phyloP scores from a whole-genome alignment of 192 early-diverging fungal species.

The Coemansia sp. region DNA sequence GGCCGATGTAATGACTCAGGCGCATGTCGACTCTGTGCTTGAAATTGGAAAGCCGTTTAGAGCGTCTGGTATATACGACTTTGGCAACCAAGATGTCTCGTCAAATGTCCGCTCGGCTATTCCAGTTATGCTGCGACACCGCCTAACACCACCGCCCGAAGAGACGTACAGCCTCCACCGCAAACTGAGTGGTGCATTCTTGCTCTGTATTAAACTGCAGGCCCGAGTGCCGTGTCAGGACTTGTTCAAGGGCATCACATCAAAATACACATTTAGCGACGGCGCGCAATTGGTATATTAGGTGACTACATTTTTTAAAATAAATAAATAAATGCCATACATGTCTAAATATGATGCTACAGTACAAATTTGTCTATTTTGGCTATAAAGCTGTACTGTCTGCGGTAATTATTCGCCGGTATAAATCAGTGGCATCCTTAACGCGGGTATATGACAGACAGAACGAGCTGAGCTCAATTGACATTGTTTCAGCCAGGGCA shows the following conservation, averaged over 20 bases:
- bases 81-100: slow-evolving; percentile 82
- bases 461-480: slow-evolving; percentile 43
- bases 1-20: slow-evolving; percentile 79
- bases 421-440: slow-evolving; percentile 45
- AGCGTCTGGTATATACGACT: slow-evolving; percentile 65
- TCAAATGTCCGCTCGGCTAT: slow-evolving; percentile 80
- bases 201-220: slow-evolving; percentile 83
- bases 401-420: slow-evolving; percentile 17
- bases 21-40: slow-evolving; percentile 87
- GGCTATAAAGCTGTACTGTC: background rate
- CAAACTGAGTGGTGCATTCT: slow-evolving; percentile 89
- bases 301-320: background rate
- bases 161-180: slow-evolving; percentile 95
- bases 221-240: slow-evolving; percentile 56
- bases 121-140: slow-evolving; percentile 90
- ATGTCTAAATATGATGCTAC: background rate
- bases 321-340: no score
- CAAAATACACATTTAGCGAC: slow-evolving; percentile 42
- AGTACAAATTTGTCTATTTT: background rate
- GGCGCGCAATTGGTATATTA: slow-evolving; percentile 22
- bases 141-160: slow-evolving; percentile 96
- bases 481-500: slow-evolving; percentile 26
- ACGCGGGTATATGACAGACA: slow-evolving; percentile 45
- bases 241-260: slow-evolving; percentile 38
- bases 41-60: slow-evolving; percentile 85